phyloP scores from a whole-genome alignment of 371 early-diverging fungal genomes.

The Batrachochytrium dendrobatidis region DNA sequence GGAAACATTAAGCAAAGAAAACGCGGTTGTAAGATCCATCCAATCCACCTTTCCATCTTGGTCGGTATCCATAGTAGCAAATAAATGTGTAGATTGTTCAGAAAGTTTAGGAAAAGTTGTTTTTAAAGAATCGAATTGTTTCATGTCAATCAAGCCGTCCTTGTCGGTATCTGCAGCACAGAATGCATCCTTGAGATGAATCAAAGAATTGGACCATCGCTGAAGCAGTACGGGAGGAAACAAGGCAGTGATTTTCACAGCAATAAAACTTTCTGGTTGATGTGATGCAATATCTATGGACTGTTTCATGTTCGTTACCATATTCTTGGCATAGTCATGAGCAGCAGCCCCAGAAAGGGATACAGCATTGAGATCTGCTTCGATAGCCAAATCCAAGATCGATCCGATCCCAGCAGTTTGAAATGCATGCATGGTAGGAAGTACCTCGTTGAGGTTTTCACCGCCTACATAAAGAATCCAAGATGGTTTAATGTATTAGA shows the following conservation, averaged over 20 bases:
- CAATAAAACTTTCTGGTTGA: conserved; percentile 62
- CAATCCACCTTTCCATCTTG: conserved; percentile 51
- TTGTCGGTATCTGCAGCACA: conserved; percentile 35
- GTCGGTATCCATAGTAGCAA: conserved; percentile 44
- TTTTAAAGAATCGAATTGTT: no score
- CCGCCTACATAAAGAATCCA: conserved; percentile 76
- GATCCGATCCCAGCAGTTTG: conserved; percentile 65
- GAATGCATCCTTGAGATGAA: conserved; percentile 19
- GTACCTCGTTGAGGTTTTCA: conserved; percentile 78
- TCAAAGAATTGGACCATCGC: conserved; percentile 51
- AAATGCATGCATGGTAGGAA: conserved; percentile 71
- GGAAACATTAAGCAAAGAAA: conserved; percentile 44
- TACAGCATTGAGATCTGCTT: conserved; percentile 69
- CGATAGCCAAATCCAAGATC: conserved; percentile 83
- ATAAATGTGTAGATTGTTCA: conserved; percentile 19
- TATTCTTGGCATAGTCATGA: conserved; percentile 44
- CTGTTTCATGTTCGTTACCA: conserved; percentile 53
- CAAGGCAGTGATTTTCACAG: conserved; percentile 85
- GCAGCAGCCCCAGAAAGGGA: conserved; percentile 26
- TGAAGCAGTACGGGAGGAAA: conserved; percentile 66
- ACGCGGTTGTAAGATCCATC: conserved; percentile 50
- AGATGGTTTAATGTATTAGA: no score
- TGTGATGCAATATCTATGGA: conserved; percentile 57
- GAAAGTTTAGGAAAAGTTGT: background rate
- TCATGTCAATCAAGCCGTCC: conserved; percentile 45